phyloP scores from a whole-genome alignment of 495 filamentous ascomycete species.

The Stereocaulon alpinum region DNA sequence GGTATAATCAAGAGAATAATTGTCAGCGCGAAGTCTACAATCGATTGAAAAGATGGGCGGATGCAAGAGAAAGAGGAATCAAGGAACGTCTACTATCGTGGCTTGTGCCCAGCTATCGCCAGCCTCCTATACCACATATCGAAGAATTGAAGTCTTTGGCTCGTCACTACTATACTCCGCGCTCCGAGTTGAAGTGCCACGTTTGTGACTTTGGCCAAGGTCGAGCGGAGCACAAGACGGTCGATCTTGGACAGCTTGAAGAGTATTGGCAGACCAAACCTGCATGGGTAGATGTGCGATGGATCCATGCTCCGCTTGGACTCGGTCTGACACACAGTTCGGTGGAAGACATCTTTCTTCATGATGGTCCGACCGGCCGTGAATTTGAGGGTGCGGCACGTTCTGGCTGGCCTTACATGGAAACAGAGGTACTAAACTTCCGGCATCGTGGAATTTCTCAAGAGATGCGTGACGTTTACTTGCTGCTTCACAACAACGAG shows the following conservation, averaged over 20 bases:
- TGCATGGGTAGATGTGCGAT: slow-evolving; percentile 24
- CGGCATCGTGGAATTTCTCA: slow-evolving; percentile 22
- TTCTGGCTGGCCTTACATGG: slow-evolving; percentile 24
- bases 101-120: background rate
- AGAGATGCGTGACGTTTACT: slow-evolving; percentile 25
- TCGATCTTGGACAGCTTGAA: slow-evolving; percentile 24
- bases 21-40: slow-evolving; percentile 18
- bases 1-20: slow-evolving; percentile 18
- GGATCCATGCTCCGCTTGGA: slow-evolving; percentile 27
- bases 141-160: slow-evolving; percentile 22
- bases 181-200: slow-evolving; percentile 23
- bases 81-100: slow-evolving; percentile 12
- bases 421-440: slow-evolving; percentile 25
- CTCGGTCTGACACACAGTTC: slow-evolving; percentile 27
- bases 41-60: slow-evolving; percentile 18
- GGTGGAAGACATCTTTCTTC: slow-evolving; percentile 21
- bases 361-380: slow-evolving; percentile 20
- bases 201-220: slow-evolving; percentile 26
- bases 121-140: slow-evolving; percentile 9
- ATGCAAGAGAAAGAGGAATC: slow-evolving; percentile 9
- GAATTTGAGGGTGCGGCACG: slow-evolving; percentile 20
- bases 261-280: slow-evolving; percentile 24
- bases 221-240: slow-evolving; percentile 22
- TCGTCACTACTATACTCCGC: slow-evolving; percentile 23
- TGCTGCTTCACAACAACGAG: slow-evolving; percentile 19